These are phyloP conservation scores for Pleurotus tuoliensis DNA, from an alignment of 768 basidiomycete species.

Conservation along the genomic window DNA sequence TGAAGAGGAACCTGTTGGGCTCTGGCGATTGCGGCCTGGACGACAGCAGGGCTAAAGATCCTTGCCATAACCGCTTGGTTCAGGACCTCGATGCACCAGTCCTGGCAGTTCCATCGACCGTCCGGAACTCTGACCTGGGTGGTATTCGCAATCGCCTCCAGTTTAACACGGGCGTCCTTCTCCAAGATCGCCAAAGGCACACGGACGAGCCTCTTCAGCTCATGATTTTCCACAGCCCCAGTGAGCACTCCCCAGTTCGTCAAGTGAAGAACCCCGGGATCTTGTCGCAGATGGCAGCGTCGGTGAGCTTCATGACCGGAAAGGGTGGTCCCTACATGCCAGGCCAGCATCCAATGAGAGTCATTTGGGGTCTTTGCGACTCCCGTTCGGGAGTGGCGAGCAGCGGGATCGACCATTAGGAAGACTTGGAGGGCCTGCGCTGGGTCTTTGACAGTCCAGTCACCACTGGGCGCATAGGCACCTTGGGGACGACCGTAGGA, in stretches of 20 bases:
- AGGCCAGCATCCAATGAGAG: slow-evolving; percentile 3
- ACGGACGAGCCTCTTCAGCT: not conserved
- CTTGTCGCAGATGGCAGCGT: slow-evolving; percentile 3
- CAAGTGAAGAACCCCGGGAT: not conserved
- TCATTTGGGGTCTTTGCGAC: not conserved
- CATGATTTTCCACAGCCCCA: not conserved
- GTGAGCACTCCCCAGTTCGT: slow-evolving; percentile 1
- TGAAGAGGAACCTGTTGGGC: not conserved
- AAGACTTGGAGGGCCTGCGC: not conserved
- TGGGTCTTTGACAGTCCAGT: not conserved
- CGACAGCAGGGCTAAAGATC: not conserved
- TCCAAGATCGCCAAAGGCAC: not conserved
- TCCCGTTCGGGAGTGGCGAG: not conserved
- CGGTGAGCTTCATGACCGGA: not conserved
- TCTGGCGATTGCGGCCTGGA: not conserved
- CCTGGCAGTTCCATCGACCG: slow-evolving; percentile 1
- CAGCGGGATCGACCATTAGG: not conserved
- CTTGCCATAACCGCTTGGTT: not conserved
- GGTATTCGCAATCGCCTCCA: not conserved
- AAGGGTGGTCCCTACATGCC: not conserved
- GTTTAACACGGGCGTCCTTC: not conserved
- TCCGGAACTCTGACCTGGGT: not conserved
- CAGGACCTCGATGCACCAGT: not conserved
- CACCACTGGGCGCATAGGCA: not conserved
- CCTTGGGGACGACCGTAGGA: slow-evolving; percentile 1